Conservation (phyloP, 164 flowering plant genomes). For the Liquidambar formosana region DNA sequence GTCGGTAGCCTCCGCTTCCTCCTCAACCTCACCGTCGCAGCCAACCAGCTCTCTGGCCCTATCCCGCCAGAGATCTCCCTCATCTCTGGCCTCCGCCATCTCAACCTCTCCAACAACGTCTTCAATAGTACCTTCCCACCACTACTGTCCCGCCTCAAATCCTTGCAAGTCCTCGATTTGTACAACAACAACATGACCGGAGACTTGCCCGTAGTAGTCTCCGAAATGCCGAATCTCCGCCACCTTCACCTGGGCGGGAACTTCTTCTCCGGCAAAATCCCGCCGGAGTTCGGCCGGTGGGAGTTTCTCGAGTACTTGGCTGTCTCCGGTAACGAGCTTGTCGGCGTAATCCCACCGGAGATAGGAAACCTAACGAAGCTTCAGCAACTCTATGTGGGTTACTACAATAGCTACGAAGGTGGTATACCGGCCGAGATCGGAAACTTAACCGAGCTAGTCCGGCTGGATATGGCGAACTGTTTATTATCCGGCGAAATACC, state of each 20-base stretch:
- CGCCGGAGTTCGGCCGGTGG: constrained; percentile 66
- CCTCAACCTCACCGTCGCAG: constrained; percentile 52
- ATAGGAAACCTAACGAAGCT: constrained; percentile 72
- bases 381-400: constrained; percentile 77
- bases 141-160: constrained; percentile 36
- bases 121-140: constrained; percentile 64
- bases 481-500: constrained; percentile 79
- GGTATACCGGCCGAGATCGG: constrained; percentile 83
- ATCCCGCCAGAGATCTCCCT: constrained; percentile 54
- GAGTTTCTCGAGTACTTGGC: constrained; percentile 75
- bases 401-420: constrained; percentile 67
- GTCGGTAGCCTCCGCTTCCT: constrained; percentile 51
- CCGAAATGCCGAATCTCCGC: constrained; percentile 43
- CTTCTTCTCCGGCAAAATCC: constrained; percentile 72
- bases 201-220: constrained; percentile 48
- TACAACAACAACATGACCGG: constrained; percentile 91
- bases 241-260: constrained; percentile 91
- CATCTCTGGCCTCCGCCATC: constrained; percentile 42
- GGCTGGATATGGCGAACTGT: constrained; percentile 87
- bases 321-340: constrained; percentile 84
- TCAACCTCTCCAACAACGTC: constrained; percentile 79
- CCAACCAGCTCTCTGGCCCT: constrained; percentile 60
- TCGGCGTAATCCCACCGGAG: constrained; percentile 68
- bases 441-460: constrained; percentile 54
- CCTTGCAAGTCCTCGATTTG: constrained; percentile 61